A percentile compares a stretch with the other conserved stretches of the same genome.
Conservation (phyloP, 164 flowering plant species). For the Chimonanthus salicifolius region DNA sequence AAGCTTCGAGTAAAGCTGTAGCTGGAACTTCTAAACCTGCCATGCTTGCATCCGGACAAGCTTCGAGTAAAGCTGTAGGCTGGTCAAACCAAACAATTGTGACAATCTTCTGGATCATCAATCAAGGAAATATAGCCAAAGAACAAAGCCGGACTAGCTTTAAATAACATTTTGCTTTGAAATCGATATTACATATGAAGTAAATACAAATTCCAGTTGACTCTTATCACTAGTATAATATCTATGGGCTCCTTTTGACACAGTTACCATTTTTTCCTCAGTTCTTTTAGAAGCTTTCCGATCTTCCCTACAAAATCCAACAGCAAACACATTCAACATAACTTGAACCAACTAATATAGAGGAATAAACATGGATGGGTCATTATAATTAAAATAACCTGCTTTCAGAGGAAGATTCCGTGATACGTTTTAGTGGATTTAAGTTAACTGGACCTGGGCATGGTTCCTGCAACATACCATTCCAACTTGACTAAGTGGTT, state of each 20-base stretch:
- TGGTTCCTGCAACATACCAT: slow-evolving; percentile 34
- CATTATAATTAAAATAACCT: slow-evolving; percentile 33
- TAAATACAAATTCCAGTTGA: neutral
- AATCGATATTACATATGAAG: neutral
- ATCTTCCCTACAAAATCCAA: slow-evolving; percentile 31
- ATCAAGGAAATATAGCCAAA: slow-evolving; percentile 24
- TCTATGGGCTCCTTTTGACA: slow-evolving; percentile 7
- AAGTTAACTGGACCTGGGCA: slow-evolving; percentile 19
- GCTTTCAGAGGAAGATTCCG: slow-evolving; percentile 35
- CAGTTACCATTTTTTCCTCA: slow-evolving; percentile 32
- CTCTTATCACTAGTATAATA: neutral
- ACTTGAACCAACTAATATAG: neutral
- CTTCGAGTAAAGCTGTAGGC: slow-evolving; percentile 16
- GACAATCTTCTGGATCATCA: slow-evolving; percentile 20
- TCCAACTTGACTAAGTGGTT: neutral
- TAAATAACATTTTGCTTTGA: neutral
- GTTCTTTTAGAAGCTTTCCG: slow-evolving; percentile 17
- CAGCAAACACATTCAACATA: slow-evolving; percentile 5
- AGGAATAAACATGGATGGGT: neutral
- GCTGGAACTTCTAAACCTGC: slow-evolving; percentile 25
- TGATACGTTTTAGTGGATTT: slow-evolving; percentile 47
- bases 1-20: too few relatives aligned
- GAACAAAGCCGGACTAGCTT: neutral
- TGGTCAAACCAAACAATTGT: slow-evolving; percentile 11
- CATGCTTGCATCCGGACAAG: slow-evolving; percentile 21